phyloP scores from a whole-genome alignment of 495 filamentous ascomycete species.

The Trichoderma erinaceum region DNA sequence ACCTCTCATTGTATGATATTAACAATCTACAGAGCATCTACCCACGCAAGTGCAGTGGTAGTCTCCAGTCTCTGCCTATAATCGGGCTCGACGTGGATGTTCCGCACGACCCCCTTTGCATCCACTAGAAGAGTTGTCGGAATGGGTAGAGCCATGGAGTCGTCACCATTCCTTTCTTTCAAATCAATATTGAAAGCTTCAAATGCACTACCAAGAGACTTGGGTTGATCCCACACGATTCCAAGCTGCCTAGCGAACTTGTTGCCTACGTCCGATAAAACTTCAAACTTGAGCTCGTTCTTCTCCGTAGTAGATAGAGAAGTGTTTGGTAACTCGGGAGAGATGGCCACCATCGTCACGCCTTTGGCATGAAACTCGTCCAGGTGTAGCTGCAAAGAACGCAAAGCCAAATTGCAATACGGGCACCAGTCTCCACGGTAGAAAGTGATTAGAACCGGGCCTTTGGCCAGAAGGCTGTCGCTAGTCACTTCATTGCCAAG shows the following conservation, averaged over 20 bases:
- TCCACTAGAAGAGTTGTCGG: slow-evolving; percentile 33
- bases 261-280: slow-evolving; percentile 36
- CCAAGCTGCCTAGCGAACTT: slow-evolving; percentile 31
- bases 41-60: slow-evolving; percentile 29
- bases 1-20: background rate
- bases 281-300: slow-evolving; percentile 31
- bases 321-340: slow-evolving; percentile 33
- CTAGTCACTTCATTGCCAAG: slow-evolving; percentile 25
- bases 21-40: slow-evolving; percentile 19
- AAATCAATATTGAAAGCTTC: slow-evolving; percentile 23
- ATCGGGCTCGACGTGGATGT: slow-evolving; percentile 30
- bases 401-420: slow-evolving; percentile 35
- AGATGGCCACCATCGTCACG: slow-evolving; percentile 36
- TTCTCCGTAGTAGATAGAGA: slow-evolving; percentile 30
- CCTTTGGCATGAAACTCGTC: slow-evolving; percentile 29
- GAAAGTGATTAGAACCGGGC: slow-evolving; percentile 37
- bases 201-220: slow-evolving; percentile 23
- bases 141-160: slow-evolving; percentile 29
- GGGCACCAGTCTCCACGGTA: slow-evolving; percentile 43
- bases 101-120: slow-evolving; percentile 28
- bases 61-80: slow-evolving; percentile 32
- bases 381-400: slow-evolving; percentile 27
- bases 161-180: slow-evolving; percentile 26
- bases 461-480: slow-evolving; percentile 28
- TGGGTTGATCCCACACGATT: slow-evolving; percentile 26